phyloP scores from a whole-genome alignment of 2,329 filamentous ascomycete genomes.

The Hysterium pulicare region DNA sequence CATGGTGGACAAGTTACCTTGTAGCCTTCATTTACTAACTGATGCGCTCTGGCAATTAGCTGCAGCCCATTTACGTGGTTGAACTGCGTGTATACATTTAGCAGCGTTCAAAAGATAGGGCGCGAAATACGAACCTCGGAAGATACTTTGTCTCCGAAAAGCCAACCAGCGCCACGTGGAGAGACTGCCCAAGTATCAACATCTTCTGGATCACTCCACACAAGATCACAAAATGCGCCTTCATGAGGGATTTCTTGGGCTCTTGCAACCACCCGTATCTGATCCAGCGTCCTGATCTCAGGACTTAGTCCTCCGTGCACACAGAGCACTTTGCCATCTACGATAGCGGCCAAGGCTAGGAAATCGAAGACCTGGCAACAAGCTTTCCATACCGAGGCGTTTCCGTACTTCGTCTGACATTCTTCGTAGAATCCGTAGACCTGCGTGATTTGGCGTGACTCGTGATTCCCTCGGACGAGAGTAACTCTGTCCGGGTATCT shows the following conservation, averaged over 20 bases:
- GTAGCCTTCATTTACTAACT: slow-evolving; percentile 74
- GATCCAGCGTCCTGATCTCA: slow-evolving; percentile 92
- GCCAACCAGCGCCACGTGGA: slow-evolving; percentile 65
- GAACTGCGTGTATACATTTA: slow-evolving; percentile 47
- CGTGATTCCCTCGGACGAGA: slow-evolving; percentile 79
- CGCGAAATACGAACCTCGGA: slow-evolving; percentile 51
- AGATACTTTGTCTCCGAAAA: slow-evolving; percentile 69
- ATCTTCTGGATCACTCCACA: slow-evolving; percentile 82
- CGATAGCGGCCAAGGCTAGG: slow-evolving; percentile 91
- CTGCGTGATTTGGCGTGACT: slow-evolving; percentile 97
- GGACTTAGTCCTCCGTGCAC: slow-evolving; percentile 94
- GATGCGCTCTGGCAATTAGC: slow-evolving; percentile 70
- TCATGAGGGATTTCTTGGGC: slow-evolving; percentile 97
- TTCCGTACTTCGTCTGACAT: slow-evolving; percentile 97
- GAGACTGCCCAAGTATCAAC: slow-evolving; percentile 69
- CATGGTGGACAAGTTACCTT: slow-evolving; percentile 46
- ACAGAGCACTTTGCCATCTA: slow-evolving; percentile 99
- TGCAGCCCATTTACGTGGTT: slow-evolving; percentile 72
- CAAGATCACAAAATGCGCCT: slow-evolving; percentile 94
- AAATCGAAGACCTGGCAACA: slow-evolving; percentile 99
- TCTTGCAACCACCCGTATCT: slow-evolving; percentile 74
- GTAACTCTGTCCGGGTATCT: slow-evolving; percentile 71
- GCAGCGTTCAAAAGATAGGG: slow-evolving; percentile 4
- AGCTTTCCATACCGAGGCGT: slow-evolving; percentile 98
- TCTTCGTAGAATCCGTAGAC: slow-evolving; percentile 99